Base-by-base conservation (phyloP, 345 rosid species). In the Moricandia moricandioides region DNA sequence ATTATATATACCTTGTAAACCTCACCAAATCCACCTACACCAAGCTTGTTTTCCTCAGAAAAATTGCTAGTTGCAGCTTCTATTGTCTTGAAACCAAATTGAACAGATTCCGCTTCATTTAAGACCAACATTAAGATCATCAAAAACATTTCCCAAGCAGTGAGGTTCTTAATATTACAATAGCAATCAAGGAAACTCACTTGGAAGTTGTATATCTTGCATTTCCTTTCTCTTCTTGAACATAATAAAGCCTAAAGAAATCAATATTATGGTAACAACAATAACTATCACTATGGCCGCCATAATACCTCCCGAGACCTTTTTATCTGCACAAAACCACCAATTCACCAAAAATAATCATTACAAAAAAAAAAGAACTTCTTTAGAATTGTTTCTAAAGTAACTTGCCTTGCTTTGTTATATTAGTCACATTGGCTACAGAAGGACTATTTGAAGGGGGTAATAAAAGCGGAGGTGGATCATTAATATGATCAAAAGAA, bases 1-100 rank as follows among this genome's bases (percentile, higher is more conserved):
- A 58, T 14, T 29, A 58, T 14, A 5, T 18, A 21, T 78, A 86
- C 90, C 88, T 80, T 81, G 82, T 82, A 88, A 76, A 89, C 91
- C 31, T 67, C 84, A 24, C 92, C 87, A 65, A 88, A 88, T 52
- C 90, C 96, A 61, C 70, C 70, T 27, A n/a, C 39, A 65, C 70
- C 70, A 33, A 89, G 81, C 78, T 82, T 85, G 56, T 88, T 86
- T 9, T 63, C 27, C 4, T 34, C 56, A 1, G 89, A 82, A 79
- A 91, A 89, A 4, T 81, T 69, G 11, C 78, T 63, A 1, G 91
- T 85, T 0, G 93, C 90, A n/a, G 55, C 59, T 84, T 79, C 67
- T 16, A 88, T 80, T 1, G 83, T 76, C 14, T 14, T 73, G 0
- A 85, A 72, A 64, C 83, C 86, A 18, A 65, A 79, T 67, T 87